phyloP scores from a whole-genome alignment of 768 basidiomycete species.

The Boletus reticulatus region DNA sequence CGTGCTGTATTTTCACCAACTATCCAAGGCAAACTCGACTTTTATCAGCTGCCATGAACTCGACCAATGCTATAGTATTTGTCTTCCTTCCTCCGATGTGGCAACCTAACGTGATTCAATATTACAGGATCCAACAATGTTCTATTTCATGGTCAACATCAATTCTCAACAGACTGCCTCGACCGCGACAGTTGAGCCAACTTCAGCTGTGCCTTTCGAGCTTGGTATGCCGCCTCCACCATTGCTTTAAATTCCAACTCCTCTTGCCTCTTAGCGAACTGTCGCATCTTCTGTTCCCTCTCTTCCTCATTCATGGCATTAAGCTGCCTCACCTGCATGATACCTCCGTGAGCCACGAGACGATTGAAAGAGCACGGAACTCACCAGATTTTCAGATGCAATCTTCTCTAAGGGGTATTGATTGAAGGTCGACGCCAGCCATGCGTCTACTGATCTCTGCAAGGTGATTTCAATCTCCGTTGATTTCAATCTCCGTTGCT shows the following conservation, averaged over 20 bases:
- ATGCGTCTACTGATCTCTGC: slow-evolving; percentile 4
- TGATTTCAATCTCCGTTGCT: neutral
- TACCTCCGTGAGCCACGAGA: neutral
- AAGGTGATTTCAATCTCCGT: neutral
- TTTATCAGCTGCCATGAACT: too few relatives aligned
- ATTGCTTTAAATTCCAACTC: neutral
- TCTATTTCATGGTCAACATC: too few relatives aligned
- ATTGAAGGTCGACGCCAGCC: slow-evolving; percentile 7
- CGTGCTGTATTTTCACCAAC: too few relatives aligned
- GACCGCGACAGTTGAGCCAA: too few relatives aligned
- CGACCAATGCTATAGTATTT: too few relatives aligned
- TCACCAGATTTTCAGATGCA: slow-evolving; percentile 4
- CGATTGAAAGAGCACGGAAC: neutral
- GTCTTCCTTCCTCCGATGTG: too few relatives aligned
- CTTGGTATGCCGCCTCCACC: neutral
- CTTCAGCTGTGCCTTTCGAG: neutral
- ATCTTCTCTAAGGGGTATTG: slow-evolving; percentile 4
- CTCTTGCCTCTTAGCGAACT: neutral
- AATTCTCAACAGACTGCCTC: too few relatives aligned
- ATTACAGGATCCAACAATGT: too few relatives aligned
- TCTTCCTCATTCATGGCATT: neutral
- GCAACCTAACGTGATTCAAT: too few relatives aligned
- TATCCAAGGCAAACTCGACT: too few relatives aligned
- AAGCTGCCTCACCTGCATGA: neutral
- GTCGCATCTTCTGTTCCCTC: neutral